Evolutionary conservation across 2,329 filamentous ascomycete genomes (phyloP), one percentile per base, ranked within the genome.

Genomic region (Nakataea oryzae): DNA sequence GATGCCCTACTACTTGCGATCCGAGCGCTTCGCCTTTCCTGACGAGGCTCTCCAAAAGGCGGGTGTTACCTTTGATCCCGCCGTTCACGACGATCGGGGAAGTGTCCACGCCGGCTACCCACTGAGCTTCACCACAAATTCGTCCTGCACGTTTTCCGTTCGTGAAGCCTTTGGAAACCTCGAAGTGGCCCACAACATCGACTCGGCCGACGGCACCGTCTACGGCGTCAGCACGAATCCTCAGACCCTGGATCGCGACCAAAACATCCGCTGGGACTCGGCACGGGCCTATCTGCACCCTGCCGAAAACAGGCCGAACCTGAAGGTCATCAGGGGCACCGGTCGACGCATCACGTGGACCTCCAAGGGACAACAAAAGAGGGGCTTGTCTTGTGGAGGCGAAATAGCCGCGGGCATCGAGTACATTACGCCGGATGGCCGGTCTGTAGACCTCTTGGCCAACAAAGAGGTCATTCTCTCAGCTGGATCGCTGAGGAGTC

Each of bases 401-500:
- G 28, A 55, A 17, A 21, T 13, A 7, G 74, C 75, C 2, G 63
- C 66, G 2, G 76, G 75, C 0, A 66, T 78, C 5, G 75, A 77
- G 62, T 74, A 76, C 61, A 28, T 72, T 3, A 67, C 64, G 1
- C 57, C 76, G 47, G 69, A 73, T 54, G 79, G 79, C 0, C 66
- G 70, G 2, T 70, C 68, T 7, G 54, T 64, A 2, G 62, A 56
- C 2, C 70, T 81, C 54, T 65, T 66, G 13, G 81, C 78, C 3
- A 70, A 67, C 7, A 79, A 75, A 63, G 80, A 82, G 64, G 75
- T 81, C 8, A 74, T 83, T 27, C 62, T 78, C 9, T 79, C 78
- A 0, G 78, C 76, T 0, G 82, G 82, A 0, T 71, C 81, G 3
- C 74, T 83, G 61, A 75, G 78, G 63, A 80, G 78, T 11, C 81